Conservation (phyloP, 169 alveolate genomes). For the Fabrea salina region DNA sequence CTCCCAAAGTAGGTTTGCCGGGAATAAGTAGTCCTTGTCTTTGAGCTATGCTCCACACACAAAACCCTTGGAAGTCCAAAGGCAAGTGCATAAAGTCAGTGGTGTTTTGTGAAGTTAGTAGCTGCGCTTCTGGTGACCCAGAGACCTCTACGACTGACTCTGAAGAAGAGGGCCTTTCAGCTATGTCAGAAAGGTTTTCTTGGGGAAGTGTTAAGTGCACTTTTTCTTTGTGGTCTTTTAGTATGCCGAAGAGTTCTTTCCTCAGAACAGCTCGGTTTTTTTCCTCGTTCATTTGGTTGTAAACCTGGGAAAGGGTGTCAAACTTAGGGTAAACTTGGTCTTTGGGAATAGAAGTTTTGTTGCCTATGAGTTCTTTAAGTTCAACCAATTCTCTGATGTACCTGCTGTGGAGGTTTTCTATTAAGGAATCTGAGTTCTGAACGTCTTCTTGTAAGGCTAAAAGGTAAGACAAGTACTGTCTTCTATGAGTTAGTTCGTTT, state of each 20-base stretch:
- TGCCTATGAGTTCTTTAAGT: constrained; percentile 73
- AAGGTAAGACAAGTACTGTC: constrained; percentile 81
- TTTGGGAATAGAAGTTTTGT: constrained; percentile 80
- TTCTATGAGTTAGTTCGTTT: constrained; percentile 77
- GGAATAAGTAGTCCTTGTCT: constrained; percentile 75
- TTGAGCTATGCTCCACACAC: constrained; percentile 76
- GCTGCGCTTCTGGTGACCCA: constrained; percentile 19
- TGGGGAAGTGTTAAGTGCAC: constrained; percentile 34
- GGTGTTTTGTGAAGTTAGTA: constrained; percentile 77
- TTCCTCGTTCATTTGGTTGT: constrained; percentile 78
- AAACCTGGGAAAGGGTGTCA: constrained; percentile 77
- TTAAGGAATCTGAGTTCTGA: constrained; percentile 64
- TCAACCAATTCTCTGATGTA: constrained; percentile 78
- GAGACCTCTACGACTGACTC: background rate
- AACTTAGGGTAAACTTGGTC: constrained; percentile 87
- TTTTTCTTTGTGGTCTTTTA: constrained; percentile 52
- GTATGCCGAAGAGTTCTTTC: constrained; percentile 69
- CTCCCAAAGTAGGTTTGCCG: constrained; percentile 85
- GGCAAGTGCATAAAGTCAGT: constrained; percentile 86
- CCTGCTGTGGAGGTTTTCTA: constrained; percentile 58
- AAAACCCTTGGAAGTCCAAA: constrained; percentile 85
- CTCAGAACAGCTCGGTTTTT: constrained; percentile 70
- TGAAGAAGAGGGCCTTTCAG: background rate
- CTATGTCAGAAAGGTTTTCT: background rate
- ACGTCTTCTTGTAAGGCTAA: constrained; percentile 79